Base-by-base conservation (phyloP, 768 basidiomycete species). In the Calvatia gigantea region DNA sequence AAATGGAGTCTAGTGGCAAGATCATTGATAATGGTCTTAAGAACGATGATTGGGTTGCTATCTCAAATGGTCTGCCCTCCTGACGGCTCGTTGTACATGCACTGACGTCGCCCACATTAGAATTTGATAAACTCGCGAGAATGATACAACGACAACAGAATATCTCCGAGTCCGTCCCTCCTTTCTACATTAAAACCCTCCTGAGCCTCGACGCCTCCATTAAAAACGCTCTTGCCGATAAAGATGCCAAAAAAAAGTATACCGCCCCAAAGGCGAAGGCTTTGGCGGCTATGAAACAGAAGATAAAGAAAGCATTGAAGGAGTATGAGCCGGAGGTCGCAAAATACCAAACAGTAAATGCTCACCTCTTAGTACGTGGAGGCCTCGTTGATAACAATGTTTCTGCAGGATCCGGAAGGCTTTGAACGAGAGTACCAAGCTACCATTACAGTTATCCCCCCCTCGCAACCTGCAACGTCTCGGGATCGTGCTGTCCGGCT, bases 281-380 rank as follows among this genome's bases (percentile, higher is more conserved):
- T 2, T 80, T 98, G 61, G 98, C 93, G 50, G 89, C 90, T n/a
- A 89, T 98, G 86, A 98, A 95, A 74, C 96, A 98, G 73, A 97
- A 95, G 70, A 80, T 98, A 53, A 95, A 90, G 75, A 98, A 95
- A 75, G 81, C 88, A 8, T 64, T 78, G 53, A 96, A 94, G 70
- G 97, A 98, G 69, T 82, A 91, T 67, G 97, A 98, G 73, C 71
- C 69, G 9, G 87, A 91, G 61, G 70, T 95, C 38, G 85, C 84
- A 67, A 82, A 81, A 57, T 98, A 85, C 73, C 87, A 89, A 65
- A 79, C 83, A 68, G 94, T 94, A 63, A 61, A 82, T 67, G 7
- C 25, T 45, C 38, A 42, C 14, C 14, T 38, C 12, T 14, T 17
- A 6, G 28, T 25, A 37, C 21, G 15, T 6, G n/a, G 15, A 12